A percentile compares a stretch with the other conserved stretches of the same genome.
These are phyloP conservation scores for Coniochaeta sp. DNA, from an alignment of 2,329 filamentous ascomycete genomes.

Conservation along the genomic window DNA sequence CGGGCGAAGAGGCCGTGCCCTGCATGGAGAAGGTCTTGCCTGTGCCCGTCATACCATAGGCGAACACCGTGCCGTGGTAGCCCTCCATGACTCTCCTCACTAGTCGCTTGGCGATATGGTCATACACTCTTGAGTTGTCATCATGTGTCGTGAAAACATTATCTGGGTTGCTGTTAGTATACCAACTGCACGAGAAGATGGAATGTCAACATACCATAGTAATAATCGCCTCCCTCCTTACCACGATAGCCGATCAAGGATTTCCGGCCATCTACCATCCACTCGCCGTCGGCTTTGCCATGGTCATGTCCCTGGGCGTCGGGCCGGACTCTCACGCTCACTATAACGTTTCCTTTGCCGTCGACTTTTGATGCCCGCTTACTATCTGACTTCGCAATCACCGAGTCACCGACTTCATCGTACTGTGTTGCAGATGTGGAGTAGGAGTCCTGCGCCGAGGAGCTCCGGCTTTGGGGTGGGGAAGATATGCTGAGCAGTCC, in stretches of 20 bases:
- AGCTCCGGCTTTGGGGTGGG: conserved; percentile 81
- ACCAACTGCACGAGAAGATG: not conserved
- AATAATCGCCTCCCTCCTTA: conserved; percentile 86
- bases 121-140: conserved; percentile 91
- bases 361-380: conserved; percentile 55
- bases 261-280: conserved; percentile 82
- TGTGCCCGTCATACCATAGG: conserved; percentile 97
- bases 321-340: conserved; percentile 89
- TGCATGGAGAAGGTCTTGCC: conserved; percentile 99
- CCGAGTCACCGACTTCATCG: conserved; percentile 64
- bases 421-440: conserved; percentile 88
- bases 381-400: conserved; percentile 25
- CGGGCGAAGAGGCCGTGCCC: conserved; percentile 88
- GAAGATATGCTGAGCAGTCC: conserved; percentile 72
- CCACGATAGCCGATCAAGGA: conserved; percentile 78
- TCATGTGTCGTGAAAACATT: conserved; percentile 95
- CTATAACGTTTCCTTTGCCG: conserved; percentile 87
- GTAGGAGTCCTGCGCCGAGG: conserved; percentile 87
- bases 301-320: conserved; percentile 61
- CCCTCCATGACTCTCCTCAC: conserved; percentile 98
- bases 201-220: conserved; percentile 62
- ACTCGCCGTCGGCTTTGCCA: conserved; percentile 66
- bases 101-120: conserved; percentile 85
- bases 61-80: conserved; percentile 96
- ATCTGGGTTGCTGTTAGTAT: conserved; percentile 46